Evolutionary conservation across 176 grass and related monocot genomes (phyloP).

Genomic region (Stipa capillata): DNA sequence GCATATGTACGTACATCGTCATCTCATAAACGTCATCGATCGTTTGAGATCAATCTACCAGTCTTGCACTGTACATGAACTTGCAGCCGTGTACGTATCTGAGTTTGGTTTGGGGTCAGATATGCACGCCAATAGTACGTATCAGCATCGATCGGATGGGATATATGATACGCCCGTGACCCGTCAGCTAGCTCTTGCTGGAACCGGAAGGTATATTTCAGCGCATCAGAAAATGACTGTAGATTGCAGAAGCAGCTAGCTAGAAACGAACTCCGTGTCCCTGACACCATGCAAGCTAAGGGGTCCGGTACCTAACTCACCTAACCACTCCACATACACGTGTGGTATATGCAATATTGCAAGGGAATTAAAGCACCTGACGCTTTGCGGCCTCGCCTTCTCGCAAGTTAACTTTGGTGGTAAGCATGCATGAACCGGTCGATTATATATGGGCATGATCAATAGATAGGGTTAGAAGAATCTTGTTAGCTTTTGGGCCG

Average conservation of each 20-base stretch:
- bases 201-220: slow-evolving; percentile 2
- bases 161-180: neutral
- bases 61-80: neutral
- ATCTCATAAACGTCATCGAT: neutral
- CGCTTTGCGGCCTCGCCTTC: slow-evolving; percentile 33
- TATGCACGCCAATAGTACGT: neutral
- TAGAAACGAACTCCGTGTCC: neutral
- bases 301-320: slow-evolving; percentile 34
- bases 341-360: too few species aligned
- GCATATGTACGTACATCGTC: neutral
- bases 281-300: neutral
- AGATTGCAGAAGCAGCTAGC: neutral
- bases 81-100: slow-evolving; percentile 10
- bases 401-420: slow-evolving; percentile 31
- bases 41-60: neutral
- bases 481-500: slow-evolving; percentile 15
- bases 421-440: slow-evolving; percentile 3
- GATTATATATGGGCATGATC: neutral
- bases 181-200: neutral
- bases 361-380: neutral
- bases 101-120: neutral
- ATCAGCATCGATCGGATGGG: neutral
- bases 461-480: neutral
- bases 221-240: slow-evolving; percentile 12
- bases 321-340: slow-evolving; percentile 15